Base-by-base conservation (phyloP, 495 filamentous ascomycete species). In the Aspergillus coremiiformis region DNA sequence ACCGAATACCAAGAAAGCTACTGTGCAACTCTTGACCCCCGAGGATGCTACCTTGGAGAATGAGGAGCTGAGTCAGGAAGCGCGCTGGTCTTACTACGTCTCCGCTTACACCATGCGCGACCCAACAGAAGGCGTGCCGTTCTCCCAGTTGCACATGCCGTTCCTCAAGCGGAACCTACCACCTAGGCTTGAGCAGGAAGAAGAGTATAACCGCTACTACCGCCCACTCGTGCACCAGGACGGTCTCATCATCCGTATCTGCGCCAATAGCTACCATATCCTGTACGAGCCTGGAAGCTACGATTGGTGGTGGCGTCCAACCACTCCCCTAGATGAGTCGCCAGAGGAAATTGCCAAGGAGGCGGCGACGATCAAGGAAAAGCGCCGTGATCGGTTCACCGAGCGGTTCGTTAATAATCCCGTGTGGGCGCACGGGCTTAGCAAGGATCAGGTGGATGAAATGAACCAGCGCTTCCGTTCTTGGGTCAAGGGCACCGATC, bases 51-150 rank as follows among this genome's bases (percentile, higher is more conserved):
- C 89, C 0, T 86, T 92, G 59, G 81, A 89, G 47, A 74, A 71
- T 47, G 76, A 78, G 27, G 76, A 78, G 20, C 63, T 85, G 26
- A 78, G 72, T 54, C 66, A 73, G 24, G 78, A 82, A 49, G 76
- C 78, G 41, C 77, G 76, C 45, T 97, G 92, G 92, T 85, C 87
- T 44, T 91, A 92, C 75, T 99, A 99, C 63, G 86, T 95, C 37
- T 89, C 89, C 35, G 87, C 90, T 9, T 99, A 86, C 68, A 84
- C 85, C 43, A 86, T 87, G 62, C 76, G 89, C 39, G 90, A 94
- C 51, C 87, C 85, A 5, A 99, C 94, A 12, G 94, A 99, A 67
- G 88, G 88, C 23, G 77, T 96, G 6, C 71, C 77, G 6, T 76
- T 83, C 35, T 75, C 75, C 6, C 77, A 78, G 19, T 74, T 94